Percentiles rank a stretch among this genome's conserved stretches.
phyloP scores from a whole-genome alignment of 306 rosid species.

The Datisca glomerata region DNA sequence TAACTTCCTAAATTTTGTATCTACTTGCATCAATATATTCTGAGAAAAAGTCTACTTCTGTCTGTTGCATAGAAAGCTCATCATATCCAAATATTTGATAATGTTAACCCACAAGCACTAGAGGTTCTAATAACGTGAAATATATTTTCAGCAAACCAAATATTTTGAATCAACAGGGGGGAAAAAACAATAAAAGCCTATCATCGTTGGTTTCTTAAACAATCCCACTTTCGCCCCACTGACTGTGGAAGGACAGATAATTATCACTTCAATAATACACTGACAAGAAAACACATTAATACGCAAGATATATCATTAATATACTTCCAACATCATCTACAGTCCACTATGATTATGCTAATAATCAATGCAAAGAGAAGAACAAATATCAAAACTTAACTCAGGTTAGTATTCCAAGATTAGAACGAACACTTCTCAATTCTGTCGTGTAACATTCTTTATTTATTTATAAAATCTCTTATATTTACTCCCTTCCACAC shows the following conservation, averaged over 20 bases:
- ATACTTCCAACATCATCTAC: no score
- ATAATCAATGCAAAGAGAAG: not conserved
- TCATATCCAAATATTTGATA: slow-evolving; percentile 9
- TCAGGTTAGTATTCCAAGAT: slow-evolving; percentile 11
- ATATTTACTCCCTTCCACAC: not conserved
- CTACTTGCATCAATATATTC: slow-evolving; percentile 83
- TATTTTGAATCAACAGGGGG: not conserved
- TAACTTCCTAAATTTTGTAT: slow-evolving; percentile 82
- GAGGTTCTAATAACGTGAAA: not conserved
- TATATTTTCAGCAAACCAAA: not conserved
- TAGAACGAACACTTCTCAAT: slow-evolving; percentile 13
- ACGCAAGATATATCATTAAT: not conserved
- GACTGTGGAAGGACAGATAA: not conserved
- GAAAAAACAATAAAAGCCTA: no score
- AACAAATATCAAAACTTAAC: slow-evolving; percentile 18
- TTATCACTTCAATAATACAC: slow-evolving; percentile 2
- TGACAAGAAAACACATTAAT: not conserved
- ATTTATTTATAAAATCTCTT: not conserved
- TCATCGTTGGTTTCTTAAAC: no score
- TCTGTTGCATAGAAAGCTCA: slow-evolving; percentile 32
- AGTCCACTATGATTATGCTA: slow-evolving; percentile 7
- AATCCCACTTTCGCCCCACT: no score
- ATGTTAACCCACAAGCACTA: not conserved
- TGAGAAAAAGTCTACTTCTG: slow-evolving; percentile 82
- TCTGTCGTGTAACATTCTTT: slow-evolving; percentile 11